Evolutionary conservation across 202 grass and related monocot genomes (phyloP), one percentile per base, ranked within the genome.

Genomic region (Musa balbisiana): DNA sequence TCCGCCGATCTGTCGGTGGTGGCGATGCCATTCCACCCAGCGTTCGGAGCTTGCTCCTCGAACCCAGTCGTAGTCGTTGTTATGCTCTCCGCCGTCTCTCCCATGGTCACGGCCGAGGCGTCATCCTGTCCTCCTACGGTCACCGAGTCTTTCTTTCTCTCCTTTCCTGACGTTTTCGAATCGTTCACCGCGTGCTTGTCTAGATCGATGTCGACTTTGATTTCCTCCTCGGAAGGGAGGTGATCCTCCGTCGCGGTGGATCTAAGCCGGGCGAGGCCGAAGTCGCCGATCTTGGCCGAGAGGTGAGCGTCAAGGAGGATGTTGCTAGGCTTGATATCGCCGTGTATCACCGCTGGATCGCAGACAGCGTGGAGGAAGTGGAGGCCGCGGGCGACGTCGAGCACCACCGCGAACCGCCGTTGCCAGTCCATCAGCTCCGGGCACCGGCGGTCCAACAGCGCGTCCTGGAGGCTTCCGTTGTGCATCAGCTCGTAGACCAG

Each of bases 401-500:
- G 78, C 29, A 89, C 89, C 74, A 92, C 91, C 1, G 87, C 67
- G 74, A 92, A 78, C 14, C 95, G 87, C 64, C 88, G 91, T 13
- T 67, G 60, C 95, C 95, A 99, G 21, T 74, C 55, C 11, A 89
- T 83, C 29, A 99, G 73, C 69, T 99, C 85, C 29, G 69, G 84
- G 20, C 87, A 86, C 84, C 81, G 83, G 80, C 81, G 84, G 65
- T 92, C 89, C 14, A 99, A 84, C 73, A 99, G 83, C 51, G 91
- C 91, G 82, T 94, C 91, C 82, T 99, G 95, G 16, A 99, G 83
- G 78, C 91, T 95, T n/a, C 95, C 91, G 78, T 87, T 99, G 56
- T 89, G 95, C 95, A 99, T 99, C 78, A 99, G 92, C 10, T 99
- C 87, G 82, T 99, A 99, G 10, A 99, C 95, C 19, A 99, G 83